Evolutionary conservation across 2,329 filamentous ascomycete species (phyloP).

Genomic region (Colletotrichum theobromicola): DNA sequence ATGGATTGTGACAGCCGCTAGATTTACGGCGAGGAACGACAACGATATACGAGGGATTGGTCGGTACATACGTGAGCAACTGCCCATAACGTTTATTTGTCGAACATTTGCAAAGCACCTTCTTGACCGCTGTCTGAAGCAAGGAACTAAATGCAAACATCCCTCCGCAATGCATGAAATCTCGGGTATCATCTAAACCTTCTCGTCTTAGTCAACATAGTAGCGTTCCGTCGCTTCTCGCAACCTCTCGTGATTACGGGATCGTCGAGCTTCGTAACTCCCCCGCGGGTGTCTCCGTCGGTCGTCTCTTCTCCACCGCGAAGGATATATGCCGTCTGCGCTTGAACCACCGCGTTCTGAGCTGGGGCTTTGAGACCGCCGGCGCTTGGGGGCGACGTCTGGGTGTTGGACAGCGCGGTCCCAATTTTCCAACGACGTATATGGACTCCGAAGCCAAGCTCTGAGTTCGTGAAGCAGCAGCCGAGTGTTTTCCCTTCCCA

Average conservation of each 20-base stretch:
- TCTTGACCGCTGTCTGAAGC: not conserved
- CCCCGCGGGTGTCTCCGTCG: constrained; percentile 5
- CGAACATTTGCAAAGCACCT: not conserved
- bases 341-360: not conserved
- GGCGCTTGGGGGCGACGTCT: not conserved
- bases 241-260: constrained; percentile 5
- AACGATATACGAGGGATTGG: not conserved
- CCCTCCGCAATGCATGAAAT: not conserved
- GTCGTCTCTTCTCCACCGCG: constrained; percentile 20
- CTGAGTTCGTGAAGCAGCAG: constrained; percentile 87
- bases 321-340: constrained; percentile 15
- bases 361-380: constrained; percentile 13
- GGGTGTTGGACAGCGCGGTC: constrained; percentile 79
- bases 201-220: not conserved
- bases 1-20: not conserved
- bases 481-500: constrained; percentile 74
- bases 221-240: constrained; percentile 15
- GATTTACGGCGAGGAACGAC: not conserved
- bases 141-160: not conserved
- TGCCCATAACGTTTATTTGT: not conserved
- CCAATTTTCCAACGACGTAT: constrained; percentile 74
- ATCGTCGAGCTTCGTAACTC: not conserved
- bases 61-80: not conserved
- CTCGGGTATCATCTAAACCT: not conserved
- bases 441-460: constrained; percentile 84